Percentiles rank a stretch among this genome's conserved stretches.
Conservation (phyloP, 2,329 filamentous ascomycete species). For the Aspergillus sp. region DNA sequence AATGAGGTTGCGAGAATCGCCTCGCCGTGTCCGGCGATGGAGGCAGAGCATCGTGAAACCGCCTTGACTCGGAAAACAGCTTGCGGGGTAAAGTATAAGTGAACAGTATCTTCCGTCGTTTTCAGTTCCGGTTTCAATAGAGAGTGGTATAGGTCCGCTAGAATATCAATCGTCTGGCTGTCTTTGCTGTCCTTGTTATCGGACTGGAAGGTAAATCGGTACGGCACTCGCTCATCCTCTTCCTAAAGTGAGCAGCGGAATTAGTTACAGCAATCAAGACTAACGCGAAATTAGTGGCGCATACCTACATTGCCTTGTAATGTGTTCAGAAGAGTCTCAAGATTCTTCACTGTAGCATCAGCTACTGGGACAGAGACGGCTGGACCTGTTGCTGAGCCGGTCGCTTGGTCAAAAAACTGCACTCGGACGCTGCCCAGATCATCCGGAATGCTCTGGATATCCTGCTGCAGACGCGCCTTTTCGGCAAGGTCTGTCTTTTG, state of each 20-base stretch:
- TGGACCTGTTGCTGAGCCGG: conserved; percentile 65
- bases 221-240: conserved; percentile 62
- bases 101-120: conserved; percentile 61
- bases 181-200: conserved; percentile 22
- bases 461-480: conserved; percentile 70
- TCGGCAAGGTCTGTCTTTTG: conserved; percentile 75
- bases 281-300: conserved; percentile 1
- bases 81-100: conserved; percentile 72
- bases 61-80: conserved; percentile 91
- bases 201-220: conserved; percentile 62
- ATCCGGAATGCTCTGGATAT: conserved; percentile 65
- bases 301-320: conserved; percentile 69
- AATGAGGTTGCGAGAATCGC: conserved; percentile 85
- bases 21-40: conserved; percentile 87
- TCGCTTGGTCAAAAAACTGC: conserved; percentile 82
- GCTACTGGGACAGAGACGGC: conserved; percentile 75
- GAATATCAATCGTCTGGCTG: conserved; percentile 45
- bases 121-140: conserved; percentile 52
- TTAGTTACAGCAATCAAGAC: background rate
- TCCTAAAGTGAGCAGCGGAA: conserved; percentile 41
- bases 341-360: conserved; percentile 83
- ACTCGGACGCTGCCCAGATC: conserved; percentile 76
- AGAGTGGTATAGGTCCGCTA: conserved; percentile 51
- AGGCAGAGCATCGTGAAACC: conserved; percentile 83
- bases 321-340: conserved; percentile 83